Conservation (phyloP, 2,329 filamentous ascomycete species). For the Botrytis porri region DNA sequence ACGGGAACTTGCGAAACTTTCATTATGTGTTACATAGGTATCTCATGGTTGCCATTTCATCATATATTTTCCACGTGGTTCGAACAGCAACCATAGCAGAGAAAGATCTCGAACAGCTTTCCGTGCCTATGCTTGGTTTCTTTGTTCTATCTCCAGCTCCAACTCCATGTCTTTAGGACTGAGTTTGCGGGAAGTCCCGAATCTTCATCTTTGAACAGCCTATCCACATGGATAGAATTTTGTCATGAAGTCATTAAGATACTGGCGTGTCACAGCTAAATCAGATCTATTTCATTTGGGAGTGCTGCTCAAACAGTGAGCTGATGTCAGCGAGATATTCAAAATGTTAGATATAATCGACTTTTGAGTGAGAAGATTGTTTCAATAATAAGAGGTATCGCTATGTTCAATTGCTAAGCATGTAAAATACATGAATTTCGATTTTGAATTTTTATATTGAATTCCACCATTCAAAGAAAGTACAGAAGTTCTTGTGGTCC, state of each 20-base stretch:
- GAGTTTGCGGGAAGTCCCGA: background rate
- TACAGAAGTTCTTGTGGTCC: background rate
- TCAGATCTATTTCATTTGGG: background rate
- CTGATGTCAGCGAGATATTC: background rate
- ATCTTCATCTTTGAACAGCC: background rate
- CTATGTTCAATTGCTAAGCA: background rate
- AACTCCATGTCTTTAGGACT: background rate
- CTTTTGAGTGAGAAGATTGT: background rate
- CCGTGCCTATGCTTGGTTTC: background rate
- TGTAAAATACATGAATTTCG: background rate
- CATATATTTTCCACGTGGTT: background rate
- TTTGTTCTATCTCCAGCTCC: background rate
- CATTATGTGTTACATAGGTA: background rate
- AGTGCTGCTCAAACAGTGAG: background rate
- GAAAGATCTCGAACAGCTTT: background rate
- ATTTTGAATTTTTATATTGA: background rate
- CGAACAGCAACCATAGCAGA: background rate
- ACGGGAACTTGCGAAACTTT: background rate
- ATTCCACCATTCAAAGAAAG: background rate
- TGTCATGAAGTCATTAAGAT: background rate
- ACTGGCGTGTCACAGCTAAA: background rate
- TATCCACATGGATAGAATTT: background rate
- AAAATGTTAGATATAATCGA: background rate
- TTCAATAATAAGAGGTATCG: background rate
- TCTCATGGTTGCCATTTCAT: background rate